phyloP scores from a whole-genome alignment of 148 eudicot species.

The Limonium bicolor region DNA sequence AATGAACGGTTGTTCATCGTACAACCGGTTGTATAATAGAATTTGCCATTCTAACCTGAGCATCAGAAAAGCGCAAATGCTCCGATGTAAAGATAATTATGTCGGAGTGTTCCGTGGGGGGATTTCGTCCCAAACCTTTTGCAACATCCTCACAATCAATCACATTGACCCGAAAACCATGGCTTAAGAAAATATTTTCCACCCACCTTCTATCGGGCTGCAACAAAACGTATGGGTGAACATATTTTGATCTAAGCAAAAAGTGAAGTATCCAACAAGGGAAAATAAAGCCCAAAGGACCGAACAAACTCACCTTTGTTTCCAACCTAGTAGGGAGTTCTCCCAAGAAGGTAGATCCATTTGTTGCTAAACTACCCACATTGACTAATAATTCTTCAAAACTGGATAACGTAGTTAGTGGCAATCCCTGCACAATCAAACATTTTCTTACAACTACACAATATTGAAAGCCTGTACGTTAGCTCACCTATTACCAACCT shows the following conservation, averaged over 20 bases:
- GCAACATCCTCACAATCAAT: constrained; percentile 37
- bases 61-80: constrained; percentile 77
- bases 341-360: constrained; percentile 57
- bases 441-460: neutral
- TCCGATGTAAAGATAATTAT: constrained; percentile 51
- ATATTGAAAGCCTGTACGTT: neutral
- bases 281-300: neutral
- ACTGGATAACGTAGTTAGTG: constrained; percentile 32
- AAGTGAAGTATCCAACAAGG: constrained; percentile 5
- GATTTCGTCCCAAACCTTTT: constrained; percentile 21
- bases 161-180: constrained; percentile 48
- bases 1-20: no score
- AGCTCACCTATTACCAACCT: constrained; percentile 27
- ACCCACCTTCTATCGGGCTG: constrained; percentile 37
- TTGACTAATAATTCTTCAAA: constrained; percentile 37
- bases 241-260: neutral
- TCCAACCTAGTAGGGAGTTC: constrained; percentile 52
- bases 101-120: constrained; percentile 9
- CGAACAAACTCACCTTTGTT: constrained; percentile 23
- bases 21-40: no score
- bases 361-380: constrained; percentile 55
- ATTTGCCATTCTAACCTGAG: constrained; percentile 80
- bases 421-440: constrained; percentile 51
- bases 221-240: neutral
- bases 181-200: constrained; percentile 58